Base-by-base conservation (phyloP, 2,329 filamentous ascomycete genomes). In the Ophiosphaerella narmari region DNA sequence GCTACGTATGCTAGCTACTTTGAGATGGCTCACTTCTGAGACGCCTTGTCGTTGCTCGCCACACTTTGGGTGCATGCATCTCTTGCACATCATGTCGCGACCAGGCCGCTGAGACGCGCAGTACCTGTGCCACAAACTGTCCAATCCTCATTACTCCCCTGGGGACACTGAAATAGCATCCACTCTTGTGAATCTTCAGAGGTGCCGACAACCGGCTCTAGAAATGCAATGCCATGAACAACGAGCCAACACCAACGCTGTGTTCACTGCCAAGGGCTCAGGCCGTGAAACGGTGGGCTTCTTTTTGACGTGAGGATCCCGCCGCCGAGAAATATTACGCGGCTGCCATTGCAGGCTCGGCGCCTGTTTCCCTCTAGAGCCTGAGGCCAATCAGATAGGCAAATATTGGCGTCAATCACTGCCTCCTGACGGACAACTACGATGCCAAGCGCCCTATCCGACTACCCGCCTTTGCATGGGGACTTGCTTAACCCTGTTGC, bases 401-500 rank as follows among this genome's bases (percentile, higher is more conserved):
- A 53, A 50, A 48, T 52, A 5, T 42, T 40, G 36, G 49, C 43
- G 54, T 52, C 47, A 46, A 57, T 60, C 51, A 48, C 48, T 54
- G 41, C 49, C 57, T 58, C 62, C 57, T 59, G 59, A 62, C 53
- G 18, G 34, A 35, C 50, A 55, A 48, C 46, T 64, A 61, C 58
- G 61, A 52, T 57, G 66, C 65, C 66, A 68, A 67, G 66, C 35
- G 6, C 39, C 40, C 39, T 51, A 59, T 56, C 64, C 67, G 65
- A 59, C 46, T 64, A 67, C 61, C 66, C 66, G 67, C 66, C 65
- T 69, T 67, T 39, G 65, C 64, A 62, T 63, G 56, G 59, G 50
- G 55, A 62, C 63, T 65, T 67, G 65, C 58, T 50, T 54, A 50
- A 65, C 56, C 66, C 66, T 59, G 58, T 61, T 48, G 45, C 48